Base-by-base conservation (phyloP, 345 rosid genomes). In the Capsella bursapastoris region DNA sequence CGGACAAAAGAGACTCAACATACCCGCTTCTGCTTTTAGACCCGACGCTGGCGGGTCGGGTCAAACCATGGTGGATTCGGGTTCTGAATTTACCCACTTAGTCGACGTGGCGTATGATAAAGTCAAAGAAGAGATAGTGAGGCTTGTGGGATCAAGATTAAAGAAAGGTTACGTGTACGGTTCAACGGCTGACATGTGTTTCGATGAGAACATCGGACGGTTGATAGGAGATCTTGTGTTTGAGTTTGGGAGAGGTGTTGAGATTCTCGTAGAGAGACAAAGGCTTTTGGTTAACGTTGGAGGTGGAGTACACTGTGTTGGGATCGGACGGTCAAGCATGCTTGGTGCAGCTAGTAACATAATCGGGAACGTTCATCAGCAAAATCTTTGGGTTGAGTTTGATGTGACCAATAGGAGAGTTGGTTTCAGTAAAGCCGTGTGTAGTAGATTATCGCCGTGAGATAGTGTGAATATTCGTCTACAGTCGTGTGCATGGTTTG, bases 51-150 rank as follows among this genome's bases (percentile, higher is more conserved):
- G 88, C 8, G 98, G 98, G 22, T 81, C 97, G 63, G 98, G 98
- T 69, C 98, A 92, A 72, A 89, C 98, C 49, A 86, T 92, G 57
- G 77, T 89, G 0, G 97, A 92, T 43, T 92, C 98, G 5, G 98
- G 98, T 1, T 87, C 93, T 6, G 98, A 92, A 72, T 87, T 90
- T 71, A 87, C 97, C 1, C 88, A 84, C 70, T 63, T 92, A 37
- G 97, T 90, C 27, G 93, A 88, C n/a, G 85, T 79, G 53, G 96
- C 95, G 15, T 92, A 92, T 49, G 76, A 78, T 32, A 86, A 82
- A 57, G 87, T 90, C 22, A 83, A 71, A 41, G 90, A 81, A 58
- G 88, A 88, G 71, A 44, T 90, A 6, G 85, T 83, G 49, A 76
- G 84, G 41, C 67, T 79, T 49, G 97, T 67, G 41, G 98, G 98